Evolutionary conservation across 2,329 filamentous ascomycete species (phyloP).

Genomic region (Dothistroma pini): DNA sequence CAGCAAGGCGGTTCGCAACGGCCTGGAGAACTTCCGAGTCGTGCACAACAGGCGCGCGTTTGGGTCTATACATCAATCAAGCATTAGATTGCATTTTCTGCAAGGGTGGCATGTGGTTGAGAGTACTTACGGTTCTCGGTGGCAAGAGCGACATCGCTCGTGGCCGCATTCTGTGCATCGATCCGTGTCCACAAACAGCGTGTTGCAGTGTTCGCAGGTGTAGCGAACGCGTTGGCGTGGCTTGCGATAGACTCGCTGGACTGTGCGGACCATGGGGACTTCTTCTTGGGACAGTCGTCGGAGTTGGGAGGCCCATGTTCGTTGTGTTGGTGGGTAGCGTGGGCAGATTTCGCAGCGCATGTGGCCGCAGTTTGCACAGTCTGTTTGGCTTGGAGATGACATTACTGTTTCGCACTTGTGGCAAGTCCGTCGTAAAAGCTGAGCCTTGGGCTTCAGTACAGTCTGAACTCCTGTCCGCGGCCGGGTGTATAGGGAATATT

Average conservation of each 20-base stretch:
- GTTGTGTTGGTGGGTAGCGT: conserved; percentile 65
- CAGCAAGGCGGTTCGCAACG: conserved; percentile 21
- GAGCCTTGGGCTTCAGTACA: conserved; percentile 65
- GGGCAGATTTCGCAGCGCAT: conserved; percentile 74
- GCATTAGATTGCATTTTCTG: conserved; percentile 1
- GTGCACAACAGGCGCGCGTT: conserved; percentile 12
- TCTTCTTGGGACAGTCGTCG: conserved; percentile 25
- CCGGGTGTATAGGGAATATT: conserved; percentile 23
- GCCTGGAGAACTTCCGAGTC: conserved; percentile 22
- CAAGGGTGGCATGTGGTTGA: not conserved
- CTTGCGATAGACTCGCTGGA: conserved; percentile 42
- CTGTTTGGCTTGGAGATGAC: conserved; percentile 1
- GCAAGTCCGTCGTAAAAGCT: conserved; percentile 70
- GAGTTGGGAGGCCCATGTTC: conserved; percentile 22
- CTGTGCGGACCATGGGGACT: conserved; percentile 26
- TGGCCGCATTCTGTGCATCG: conserved; percentile 59
- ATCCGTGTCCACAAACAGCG: conserved; percentile 54
- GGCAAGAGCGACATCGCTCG: conserved; percentile 57
- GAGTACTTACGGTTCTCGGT: conserved; percentile 47
- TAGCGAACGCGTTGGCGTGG: conserved; percentile 45
- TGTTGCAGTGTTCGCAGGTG: conserved; percentile 60
- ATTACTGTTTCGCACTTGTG: conserved; percentile 58
- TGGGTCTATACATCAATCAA: conserved; percentile 13
- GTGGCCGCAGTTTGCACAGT: conserved; percentile 67
- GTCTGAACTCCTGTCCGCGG: conserved; percentile 38